Base-by-base conservation (phyloP, 495 filamentous ascomycete species). In the Choiromyces venosus region DNA sequence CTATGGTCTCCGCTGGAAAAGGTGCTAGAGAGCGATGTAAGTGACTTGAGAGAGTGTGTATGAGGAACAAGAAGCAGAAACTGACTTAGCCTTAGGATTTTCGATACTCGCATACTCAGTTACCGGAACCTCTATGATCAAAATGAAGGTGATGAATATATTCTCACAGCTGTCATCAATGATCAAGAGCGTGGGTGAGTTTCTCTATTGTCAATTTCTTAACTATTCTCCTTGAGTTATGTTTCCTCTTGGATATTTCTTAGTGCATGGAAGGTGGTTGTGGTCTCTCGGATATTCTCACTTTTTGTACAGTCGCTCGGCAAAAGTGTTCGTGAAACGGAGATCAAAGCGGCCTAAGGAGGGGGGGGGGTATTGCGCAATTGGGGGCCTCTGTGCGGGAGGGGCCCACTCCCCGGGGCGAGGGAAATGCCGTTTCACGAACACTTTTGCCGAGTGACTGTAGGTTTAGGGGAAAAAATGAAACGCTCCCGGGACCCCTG, bases 111-210 rank as follows among this genome's bases (percentile, higher is more conserved):
- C 25, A 61, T 61, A 33, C 25, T 61, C 52, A 61, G 52, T 61
- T 61, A 61, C 52, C 52, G 52, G 52, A 14, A 61, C 25, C 52
- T 61, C 52, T 33, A 61, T 18, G 52, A 61, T 61, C 52, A 61
- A 52, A 61, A 61, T 61, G 52, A 61, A 61, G 52, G 52, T 61
- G 46, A 56, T 56, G 52, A 61, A 61, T 61, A 6, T 61, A 33
- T 61, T 61, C 52, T 61, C 52, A 61, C 52, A 29, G 52, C 52
- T 61, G 25, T 61, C 52, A 61, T 61, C 25, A 61, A 61, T 29
- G 52, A 33, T 61, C 52, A 33, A 61, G 52, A 33, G 52, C 12
- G 52, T 61, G 52, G 52, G 33, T 61, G 52, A 61, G 52, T 33
- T 61, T 61, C 52, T 61, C 52, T 61, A 33, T 61, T 33, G 12